Conservation (phyloP, 2,329 filamentous ascomycete species). For the Penicillium sp. region DNA sequence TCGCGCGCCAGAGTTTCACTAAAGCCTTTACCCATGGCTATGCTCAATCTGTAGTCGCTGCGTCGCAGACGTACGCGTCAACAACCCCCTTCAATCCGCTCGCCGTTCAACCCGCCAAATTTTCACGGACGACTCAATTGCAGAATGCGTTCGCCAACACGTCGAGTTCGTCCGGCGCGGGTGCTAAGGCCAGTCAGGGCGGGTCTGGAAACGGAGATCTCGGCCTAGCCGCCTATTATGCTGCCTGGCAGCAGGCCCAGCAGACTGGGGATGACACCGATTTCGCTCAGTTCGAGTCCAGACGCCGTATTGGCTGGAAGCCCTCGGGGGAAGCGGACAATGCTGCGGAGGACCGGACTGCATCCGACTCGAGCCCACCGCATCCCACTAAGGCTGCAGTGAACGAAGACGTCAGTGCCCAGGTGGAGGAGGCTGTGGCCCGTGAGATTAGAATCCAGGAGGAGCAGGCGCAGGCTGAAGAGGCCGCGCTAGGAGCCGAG, state of each 20-base stretch:
- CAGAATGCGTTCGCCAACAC: slow-evolving; percentile 71
- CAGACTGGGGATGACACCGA: slow-evolving; percentile 69
- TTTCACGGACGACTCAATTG: slow-evolving; percentile 61
- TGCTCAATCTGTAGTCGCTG: slow-evolving; percentile 95
- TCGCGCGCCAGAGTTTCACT: slow-evolving; percentile 95
- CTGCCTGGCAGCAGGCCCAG: slow-evolving; percentile 80
- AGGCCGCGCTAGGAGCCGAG: slow-evolving; percentile 34
- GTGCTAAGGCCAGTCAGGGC: slow-evolving; percentile 59
- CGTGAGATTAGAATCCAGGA: slow-evolving; percentile 68
- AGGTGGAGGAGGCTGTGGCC: slow-evolving; percentile 81
- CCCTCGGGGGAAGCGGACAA: slow-evolving; percentile 43
- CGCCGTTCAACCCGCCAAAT: slow-evolving; percentile 51
- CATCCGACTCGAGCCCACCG: slow-evolving; percentile 54
- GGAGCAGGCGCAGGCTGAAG: slow-evolving; percentile 49
- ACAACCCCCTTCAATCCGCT: slow-evolving; percentile 59
- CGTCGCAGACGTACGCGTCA: slow-evolving; percentile 80
- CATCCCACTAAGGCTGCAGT: slow-evolving; percentile 58
- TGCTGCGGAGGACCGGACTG: slow-evolving; percentile 24
- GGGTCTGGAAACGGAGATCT: slow-evolving; percentile 57
- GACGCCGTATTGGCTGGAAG: slow-evolving; percentile 87
- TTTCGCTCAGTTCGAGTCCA: slow-evolving; percentile 89
- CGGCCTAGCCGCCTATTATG: slow-evolving; percentile 85
- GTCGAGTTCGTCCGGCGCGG: slow-evolving; percentile 52
- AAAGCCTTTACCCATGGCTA: slow-evolving; percentile 98
- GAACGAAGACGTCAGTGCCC: slow-evolving; percentile 59